phyloP scores from a whole-genome alignment of 768 basidiomycete genomes.

The Leccinum barrowsii region DNA sequence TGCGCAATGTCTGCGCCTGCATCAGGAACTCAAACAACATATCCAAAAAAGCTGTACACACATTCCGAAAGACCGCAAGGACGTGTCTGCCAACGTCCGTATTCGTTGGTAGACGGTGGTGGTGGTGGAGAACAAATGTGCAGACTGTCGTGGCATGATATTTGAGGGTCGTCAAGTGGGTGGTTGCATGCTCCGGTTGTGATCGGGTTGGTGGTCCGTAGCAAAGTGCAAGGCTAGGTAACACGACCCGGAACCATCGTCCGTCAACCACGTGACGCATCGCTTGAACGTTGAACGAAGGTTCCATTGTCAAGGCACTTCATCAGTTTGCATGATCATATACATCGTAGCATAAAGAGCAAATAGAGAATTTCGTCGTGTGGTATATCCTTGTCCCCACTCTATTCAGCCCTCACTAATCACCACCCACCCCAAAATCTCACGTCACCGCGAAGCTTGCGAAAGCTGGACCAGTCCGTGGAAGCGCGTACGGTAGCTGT shows the following conservation, averaged over 20 bases:
- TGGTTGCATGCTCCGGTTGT: conserved; percentile 14
- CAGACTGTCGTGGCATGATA: conserved; percentile 24
- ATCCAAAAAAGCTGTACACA: conserved; percentile 39
- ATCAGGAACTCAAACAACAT: conserved; percentile 2
- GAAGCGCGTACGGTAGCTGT: conserved; percentile 43
- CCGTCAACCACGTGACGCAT: conserved; percentile 18
- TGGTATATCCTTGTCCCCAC: conserved; percentile 15
- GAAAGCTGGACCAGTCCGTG: conserved; percentile 38
- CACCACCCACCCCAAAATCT: not conserved
- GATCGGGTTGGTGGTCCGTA: not conserved
- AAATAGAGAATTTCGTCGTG: conserved; percentile 16
- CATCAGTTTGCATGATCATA: not conserved
- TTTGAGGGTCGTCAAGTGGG: conserved; percentile 11
- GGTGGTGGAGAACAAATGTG: conserved; percentile 18
- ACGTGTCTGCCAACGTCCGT: conserved; percentile 40
- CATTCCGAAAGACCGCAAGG: conserved; percentile 78
- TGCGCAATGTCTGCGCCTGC: conserved; percentile 68
- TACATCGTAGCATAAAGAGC: conserved; percentile 6
- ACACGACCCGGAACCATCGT: not conserved
- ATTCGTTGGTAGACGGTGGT: conserved; percentile 30
- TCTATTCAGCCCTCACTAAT: not conserved
- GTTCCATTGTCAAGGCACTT: not conserved
- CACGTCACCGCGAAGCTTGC: conserved; percentile 31
- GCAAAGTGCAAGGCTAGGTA: not conserved
- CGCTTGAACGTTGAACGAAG: not conserved